Base-by-base conservation (phyloP, 2,329 filamentous ascomycete species). In the Colletotrichum navitas region DNA sequence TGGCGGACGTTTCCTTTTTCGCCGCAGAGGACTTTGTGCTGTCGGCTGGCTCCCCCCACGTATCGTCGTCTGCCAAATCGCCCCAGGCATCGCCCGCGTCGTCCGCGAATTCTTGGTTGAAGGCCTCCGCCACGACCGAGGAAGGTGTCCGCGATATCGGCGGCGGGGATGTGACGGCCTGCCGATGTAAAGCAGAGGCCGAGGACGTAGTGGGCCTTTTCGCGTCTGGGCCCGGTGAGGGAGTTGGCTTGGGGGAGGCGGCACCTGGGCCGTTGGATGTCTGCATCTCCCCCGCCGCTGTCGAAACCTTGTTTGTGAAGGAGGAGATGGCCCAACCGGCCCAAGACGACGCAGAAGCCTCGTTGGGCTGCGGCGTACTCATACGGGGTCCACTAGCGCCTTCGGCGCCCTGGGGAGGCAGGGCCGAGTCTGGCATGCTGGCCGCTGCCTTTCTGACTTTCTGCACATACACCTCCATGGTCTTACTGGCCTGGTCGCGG, bases 281-380 rank as follows among this genome's bases (percentile, higher is more conserved):
- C 78, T 95, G 87, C 74, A 99, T 99, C 68, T 98, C 93, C 24
- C 96, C 96, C 11, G 92, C 92, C 0, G 94, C 94, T 0, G 93
- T 83, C 1, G 94, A 91, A 16, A 98, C 81, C 77, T 97, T 98
- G 82, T 98, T 98, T 2, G 96, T 98, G 79, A 99, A 99, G 1
- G 94, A 98, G 0, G 96, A 98, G 66, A 99, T 98, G 1, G 96
- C 96, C 96, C 96, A 99, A 16, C 96, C 96, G 1, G 96, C 90
- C 96, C 96, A 98, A 5, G 87, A 87, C 3, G 91, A 90, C 29
- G 87, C 85, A 65, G 91, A 87, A 49, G 87, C 89, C 56, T 83
- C 81, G 72, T 78, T 81, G 2, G 88, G 84, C 72, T 94, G 92
- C 1, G 94, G 91, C 1, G 93, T 96, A 73, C 92, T 91, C 86